These are phyloP conservation scores for Sphaerobolus stellatus DNA, from an alignment of 1,284 basidiomycete species.

Conservation along the genomic window DNA sequence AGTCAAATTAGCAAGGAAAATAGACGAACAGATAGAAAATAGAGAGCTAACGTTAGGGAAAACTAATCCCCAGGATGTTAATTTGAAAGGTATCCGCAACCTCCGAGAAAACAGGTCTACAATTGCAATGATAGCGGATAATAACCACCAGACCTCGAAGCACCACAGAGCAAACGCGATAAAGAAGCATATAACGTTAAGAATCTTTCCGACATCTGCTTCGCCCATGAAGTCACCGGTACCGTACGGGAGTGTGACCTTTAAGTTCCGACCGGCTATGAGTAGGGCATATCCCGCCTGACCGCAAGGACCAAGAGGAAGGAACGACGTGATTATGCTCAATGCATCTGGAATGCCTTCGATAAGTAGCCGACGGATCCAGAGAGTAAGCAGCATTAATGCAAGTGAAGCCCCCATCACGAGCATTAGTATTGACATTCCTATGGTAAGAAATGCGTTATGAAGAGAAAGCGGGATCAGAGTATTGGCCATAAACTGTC, in stretches of 20 bases:
- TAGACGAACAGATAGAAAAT: background rate
- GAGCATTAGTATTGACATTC: slow-evolving; percentile 45
- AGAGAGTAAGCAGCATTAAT: slow-evolving; percentile 27
- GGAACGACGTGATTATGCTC: slow-evolving; percentile 41
- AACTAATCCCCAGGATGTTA: slow-evolving; percentile 58
- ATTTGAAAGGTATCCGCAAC: slow-evolving; percentile 41
- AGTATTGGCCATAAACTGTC: slow-evolving; percentile 55
- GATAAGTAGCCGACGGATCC: slow-evolving; percentile 19
- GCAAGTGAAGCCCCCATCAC: slow-evolving; percentile 41
- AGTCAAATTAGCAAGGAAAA: slow-evolving; percentile 8
- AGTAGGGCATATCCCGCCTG: slow-evolving; percentile 45
- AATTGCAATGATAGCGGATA: slow-evolving; percentile 48
- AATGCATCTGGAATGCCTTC: slow-evolving; percentile 26
- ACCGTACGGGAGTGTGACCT: slow-evolving; percentile 35
- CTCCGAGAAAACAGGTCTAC: slow-evolving; percentile 38
- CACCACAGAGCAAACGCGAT: slow-evolving; percentile 54
- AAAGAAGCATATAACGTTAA: slow-evolving; percentile 46
- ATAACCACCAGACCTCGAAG: slow-evolving; percentile 53
- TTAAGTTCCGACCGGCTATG: slow-evolving; percentile 33
- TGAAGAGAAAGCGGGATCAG: slow-evolving; percentile 44
- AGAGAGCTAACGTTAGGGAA: slow-evolving; percentile 55
- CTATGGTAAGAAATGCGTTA: slow-evolving; percentile 57
- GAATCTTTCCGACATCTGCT: slow-evolving; percentile 34
- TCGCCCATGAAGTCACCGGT: slow-evolving; percentile 39
- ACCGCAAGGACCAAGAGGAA: slow-evolving; percentile 50